These are phyloP conservation scores for Cercospora sp. DNA, from an alignment of 2,329 filamentous ascomycete species.

Conservation along the genomic window DNA sequence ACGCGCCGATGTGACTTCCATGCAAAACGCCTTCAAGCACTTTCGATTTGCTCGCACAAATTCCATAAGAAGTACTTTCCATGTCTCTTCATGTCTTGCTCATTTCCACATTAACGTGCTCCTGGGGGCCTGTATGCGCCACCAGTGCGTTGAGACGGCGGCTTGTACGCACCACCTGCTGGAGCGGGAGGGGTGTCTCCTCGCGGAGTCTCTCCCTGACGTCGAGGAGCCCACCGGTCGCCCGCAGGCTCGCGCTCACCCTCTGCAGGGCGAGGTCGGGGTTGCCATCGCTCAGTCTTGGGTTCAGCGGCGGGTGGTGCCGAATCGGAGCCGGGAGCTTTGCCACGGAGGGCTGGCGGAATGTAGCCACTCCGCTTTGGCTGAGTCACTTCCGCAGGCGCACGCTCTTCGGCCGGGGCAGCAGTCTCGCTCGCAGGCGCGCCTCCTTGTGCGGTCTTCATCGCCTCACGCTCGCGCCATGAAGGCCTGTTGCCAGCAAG, in stretches of 20 bases:
- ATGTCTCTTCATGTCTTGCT: not conserved
- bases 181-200: constrained; percentile 22
- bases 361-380: constrained; percentile 49
- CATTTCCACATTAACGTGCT: constrained; percentile 13
- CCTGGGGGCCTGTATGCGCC: constrained; percentile 34
- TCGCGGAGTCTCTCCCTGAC: constrained; percentile 19
- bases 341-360: constrained; percentile 47
- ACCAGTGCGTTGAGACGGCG: constrained; percentile 30
- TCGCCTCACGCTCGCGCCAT: constrained; percentile 73
- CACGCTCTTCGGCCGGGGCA: constrained; percentile 34
- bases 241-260: constrained; percentile 20
- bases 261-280: constrained; percentile 25
- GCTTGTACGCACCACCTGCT: constrained; percentile 28
- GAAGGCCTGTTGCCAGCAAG: constrained; percentile 60
- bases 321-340: constrained; percentile 35
- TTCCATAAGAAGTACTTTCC: constrained; percentile 5
- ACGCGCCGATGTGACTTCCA: not conserved
- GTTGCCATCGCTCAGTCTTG: constrained; percentile 29
- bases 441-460: constrained; percentile 41
- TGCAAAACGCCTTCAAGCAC: not conserved
- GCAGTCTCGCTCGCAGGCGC: constrained; percentile 32
- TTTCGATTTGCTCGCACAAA: not conserved
- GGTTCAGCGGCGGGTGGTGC: constrained; percentile 32
- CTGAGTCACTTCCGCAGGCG: constrained; percentile 42
- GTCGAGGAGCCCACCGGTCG: constrained; percentile 25